A percentile compares a stretch with the other conserved stretches of the same genome.
phyloP scores from a whole-genome alignment of 139 green algal genomes.

The Gonium pectorale region DNA sequence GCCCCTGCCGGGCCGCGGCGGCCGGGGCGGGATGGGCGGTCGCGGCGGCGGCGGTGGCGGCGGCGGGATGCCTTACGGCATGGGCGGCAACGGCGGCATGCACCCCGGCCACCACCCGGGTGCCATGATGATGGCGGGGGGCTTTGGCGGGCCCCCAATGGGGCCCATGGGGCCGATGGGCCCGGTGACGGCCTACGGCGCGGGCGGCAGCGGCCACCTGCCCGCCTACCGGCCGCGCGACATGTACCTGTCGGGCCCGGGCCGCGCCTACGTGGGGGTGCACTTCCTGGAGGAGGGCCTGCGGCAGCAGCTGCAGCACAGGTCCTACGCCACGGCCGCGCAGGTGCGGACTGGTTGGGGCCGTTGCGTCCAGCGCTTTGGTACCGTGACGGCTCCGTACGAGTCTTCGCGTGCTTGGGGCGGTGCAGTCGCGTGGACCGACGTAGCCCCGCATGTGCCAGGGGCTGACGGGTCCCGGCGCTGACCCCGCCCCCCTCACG shows the following conservation, averaged over 20 bases:
- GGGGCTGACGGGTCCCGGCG: too few species aligned
- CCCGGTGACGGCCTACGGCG: neutral
- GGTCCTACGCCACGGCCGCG: conserved; percentile 69
- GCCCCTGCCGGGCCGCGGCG: neutral
- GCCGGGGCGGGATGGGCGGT: neutral
- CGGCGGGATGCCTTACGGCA: neutral
- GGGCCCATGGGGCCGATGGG: neutral
- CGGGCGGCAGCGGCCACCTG: conserved; percentile 22
- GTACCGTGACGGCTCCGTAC: too few species aligned
- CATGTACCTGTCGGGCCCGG: conserved; percentile 32
- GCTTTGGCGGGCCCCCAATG: neutral
- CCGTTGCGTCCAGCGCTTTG: too few species aligned
- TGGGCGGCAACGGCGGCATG: neutral
- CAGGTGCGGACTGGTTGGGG: too few species aligned
- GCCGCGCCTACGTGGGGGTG: conserved; percentile 57
- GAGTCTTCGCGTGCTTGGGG: too few species aligned
- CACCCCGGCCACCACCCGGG: neutral
- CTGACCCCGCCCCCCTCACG: too few species aligned
- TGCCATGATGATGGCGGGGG: neutral
- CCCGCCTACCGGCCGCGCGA: conserved; percentile 35
- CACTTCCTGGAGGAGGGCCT: conserved; percentile 79
- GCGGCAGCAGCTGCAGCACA: conserved; percentile 80
- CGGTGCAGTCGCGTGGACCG: too few species aligned
- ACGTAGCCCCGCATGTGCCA: too few species aligned
- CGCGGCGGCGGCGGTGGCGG: neutral